A percentile compares a stretch with the other conserved stretches of the same genome.
Conservation (phyloP, 1,284 basidiomycete genomes). For the Ustilago esculenta region DNA sequence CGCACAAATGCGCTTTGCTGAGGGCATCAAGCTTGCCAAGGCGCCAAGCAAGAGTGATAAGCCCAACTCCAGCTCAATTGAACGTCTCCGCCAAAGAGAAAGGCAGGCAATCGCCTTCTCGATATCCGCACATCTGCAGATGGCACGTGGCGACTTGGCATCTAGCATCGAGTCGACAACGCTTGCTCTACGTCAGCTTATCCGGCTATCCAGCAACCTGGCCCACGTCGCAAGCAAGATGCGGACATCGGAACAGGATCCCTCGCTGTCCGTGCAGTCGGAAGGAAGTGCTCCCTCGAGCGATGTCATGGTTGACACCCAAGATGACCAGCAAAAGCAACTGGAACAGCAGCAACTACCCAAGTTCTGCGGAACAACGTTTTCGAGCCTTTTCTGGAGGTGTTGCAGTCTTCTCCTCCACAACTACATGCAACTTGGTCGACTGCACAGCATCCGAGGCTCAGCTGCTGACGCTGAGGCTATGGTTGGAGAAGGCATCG, state of each 20-base stretch:
- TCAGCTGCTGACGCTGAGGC: conserved; percentile 57
- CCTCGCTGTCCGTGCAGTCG: neutral
- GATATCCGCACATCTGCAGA: conserved; percentile 22
- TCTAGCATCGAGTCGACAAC: conserved; percentile 35
- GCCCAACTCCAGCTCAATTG: conserved; percentile 20
- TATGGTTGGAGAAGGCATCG: conserved; percentile 54
- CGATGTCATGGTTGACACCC: conserved; percentile 17
- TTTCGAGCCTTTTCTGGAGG: conserved; percentile 39
- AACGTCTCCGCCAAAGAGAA: conserved; percentile 29
- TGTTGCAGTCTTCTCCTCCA: conserved; percentile 22
- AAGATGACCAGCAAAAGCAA: neutral
- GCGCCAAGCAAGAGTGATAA: conserved; percentile 13
- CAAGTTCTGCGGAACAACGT: conserved; percentile 23
- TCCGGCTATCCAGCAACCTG: conserved; percentile 27
- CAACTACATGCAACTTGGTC: conserved; percentile 40
- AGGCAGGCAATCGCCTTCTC: conserved; percentile 38
- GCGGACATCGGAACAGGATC: conserved; percentile 11
- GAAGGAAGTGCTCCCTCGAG: conserved; percentile 19
- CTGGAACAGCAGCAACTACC: conserved; percentile 19
- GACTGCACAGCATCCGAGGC: conserved; percentile 54
- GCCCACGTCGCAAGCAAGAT: conserved; percentile 16
- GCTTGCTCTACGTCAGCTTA: conserved; percentile 28
- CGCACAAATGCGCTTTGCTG: conserved; percentile 26
- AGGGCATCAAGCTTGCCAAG: conserved; percentile 33
- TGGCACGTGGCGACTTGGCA: conserved; percentile 32